A percentile compares a stretch with the other conserved stretches of the same genome.
These are phyloP conservation scores for Rhizoclosmatium sp. DNA, from an alignment of 192 early-diverging fungal genomes.

Conservation along the genomic window DNA sequence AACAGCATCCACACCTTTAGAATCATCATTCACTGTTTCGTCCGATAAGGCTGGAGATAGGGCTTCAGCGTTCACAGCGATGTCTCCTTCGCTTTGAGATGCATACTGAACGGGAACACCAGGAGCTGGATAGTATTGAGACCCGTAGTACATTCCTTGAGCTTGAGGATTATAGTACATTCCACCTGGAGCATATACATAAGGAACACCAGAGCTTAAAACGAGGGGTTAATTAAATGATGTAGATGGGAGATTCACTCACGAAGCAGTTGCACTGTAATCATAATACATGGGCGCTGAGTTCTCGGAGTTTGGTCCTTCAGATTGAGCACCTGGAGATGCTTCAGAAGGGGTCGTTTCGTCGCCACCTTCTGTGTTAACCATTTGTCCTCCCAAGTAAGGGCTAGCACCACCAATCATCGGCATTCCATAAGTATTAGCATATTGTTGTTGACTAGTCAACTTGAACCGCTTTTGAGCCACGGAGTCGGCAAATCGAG, in stretches of 20 bases:
- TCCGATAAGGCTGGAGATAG: background rate
- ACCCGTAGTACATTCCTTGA: slow-evolving; percentile 24
- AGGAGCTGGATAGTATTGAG: slow-evolving; percentile 12
- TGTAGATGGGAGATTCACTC: background rate
- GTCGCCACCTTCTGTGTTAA: background rate
- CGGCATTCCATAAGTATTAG: background rate
- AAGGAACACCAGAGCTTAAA: too few relatives aligned
- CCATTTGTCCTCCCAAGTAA: background rate
- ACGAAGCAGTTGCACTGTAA: background rate
- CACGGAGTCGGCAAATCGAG: slow-evolving; percentile 80
- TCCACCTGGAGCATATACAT: background rate
- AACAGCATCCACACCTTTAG: background rate
- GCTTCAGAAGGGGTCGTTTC: background rate
- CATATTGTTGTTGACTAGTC: slow-evolving; percentile 29
- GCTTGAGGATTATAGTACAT: background rate
- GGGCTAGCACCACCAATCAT: background rate
- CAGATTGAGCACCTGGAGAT: background rate
- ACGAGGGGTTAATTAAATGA: background rate
- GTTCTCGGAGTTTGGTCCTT: background rate
- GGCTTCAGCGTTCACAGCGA: background rate
- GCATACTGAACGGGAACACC: background rate
- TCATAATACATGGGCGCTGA: slow-evolving; percentile 16
- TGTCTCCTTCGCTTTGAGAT: background rate
- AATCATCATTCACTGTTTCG: slow-evolving; percentile 6
- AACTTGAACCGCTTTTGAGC: slow-evolving; percentile 80